A percentile compares a stretch with the other conserved stretches of the same genome.
Evolutionary conservation across 345 rosid species (phyloP).

Genomic region (Rhodomyrtus tomentosa): DNA sequence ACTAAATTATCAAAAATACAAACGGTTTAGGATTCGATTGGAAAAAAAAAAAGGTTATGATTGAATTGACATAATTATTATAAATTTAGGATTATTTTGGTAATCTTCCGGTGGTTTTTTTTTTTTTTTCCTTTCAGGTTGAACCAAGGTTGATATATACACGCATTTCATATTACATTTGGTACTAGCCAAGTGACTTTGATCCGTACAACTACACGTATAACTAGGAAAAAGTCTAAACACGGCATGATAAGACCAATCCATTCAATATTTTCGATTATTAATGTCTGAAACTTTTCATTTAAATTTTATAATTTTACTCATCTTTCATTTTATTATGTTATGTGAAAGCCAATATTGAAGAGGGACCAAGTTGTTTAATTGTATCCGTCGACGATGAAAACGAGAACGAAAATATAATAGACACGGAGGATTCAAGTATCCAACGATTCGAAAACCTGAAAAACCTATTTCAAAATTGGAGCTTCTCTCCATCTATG

Average conservation of each 20-base stretch:
- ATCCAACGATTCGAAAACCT: background rate
- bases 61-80: too few species aligned
- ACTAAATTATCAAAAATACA: too few species aligned
- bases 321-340: background rate
- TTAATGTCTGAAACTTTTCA: background rate
- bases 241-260: background rate
- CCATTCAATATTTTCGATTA: background rate
- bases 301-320: background rate
- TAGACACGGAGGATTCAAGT: background rate
- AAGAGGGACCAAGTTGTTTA: background rate
- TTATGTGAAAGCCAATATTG: background rate
- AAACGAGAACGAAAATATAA: background rate
- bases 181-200: background rate
- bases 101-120: too few species aligned
- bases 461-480: background rate
- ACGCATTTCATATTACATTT: background rate
- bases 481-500: background rate
- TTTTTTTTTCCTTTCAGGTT: too few species aligned
- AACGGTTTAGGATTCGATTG: too few species aligned
- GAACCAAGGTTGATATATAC: background rate
- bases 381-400: background rate
- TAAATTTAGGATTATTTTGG: too few species aligned
- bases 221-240: background rate
- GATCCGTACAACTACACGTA: background rate
- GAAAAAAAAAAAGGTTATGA: too few species aligned